Conservation (phyloP, 495 filamentous ascomycete genomes). For the Xylaria flabelliformis region DNA sequence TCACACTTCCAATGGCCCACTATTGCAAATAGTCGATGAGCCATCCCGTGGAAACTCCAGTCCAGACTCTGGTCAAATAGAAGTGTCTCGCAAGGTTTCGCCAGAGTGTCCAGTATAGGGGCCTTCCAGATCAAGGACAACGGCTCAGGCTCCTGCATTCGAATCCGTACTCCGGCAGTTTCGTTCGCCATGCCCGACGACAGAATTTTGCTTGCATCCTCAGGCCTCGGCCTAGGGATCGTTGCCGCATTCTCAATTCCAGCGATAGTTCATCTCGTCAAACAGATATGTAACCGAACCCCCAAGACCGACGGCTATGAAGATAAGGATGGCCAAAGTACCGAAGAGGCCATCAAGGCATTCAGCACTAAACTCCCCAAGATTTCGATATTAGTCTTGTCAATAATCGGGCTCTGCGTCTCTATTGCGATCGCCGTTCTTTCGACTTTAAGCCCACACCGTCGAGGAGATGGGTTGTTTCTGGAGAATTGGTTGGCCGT, state of each 20-base stretch:
- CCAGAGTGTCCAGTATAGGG: not conserved
- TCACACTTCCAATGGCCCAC: slow-evolving; percentile 2
- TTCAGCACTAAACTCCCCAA: slow-evolving; percentile 61
- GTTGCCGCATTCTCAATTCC: slow-evolving; percentile 49
- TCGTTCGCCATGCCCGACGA: slow-evolving; percentile 20
- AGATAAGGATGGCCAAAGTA: slow-evolving; percentile 69
- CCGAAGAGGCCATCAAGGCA: slow-evolving; percentile 57
- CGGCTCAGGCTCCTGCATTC: not conserved
- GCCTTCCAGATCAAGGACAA: not conserved
- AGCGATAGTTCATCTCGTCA: slow-evolving; percentile 38
- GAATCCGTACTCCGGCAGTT: not conserved
- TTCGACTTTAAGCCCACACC: slow-evolving; percentile 39
- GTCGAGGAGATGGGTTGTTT: slow-evolving; percentile 32
- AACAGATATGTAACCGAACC: slow-evolving; percentile 40
- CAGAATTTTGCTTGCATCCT: slow-evolving; percentile 10
- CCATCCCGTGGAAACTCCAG: not conserved
- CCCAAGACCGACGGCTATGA: slow-evolving; percentile 56
- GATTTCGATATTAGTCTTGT: slow-evolving; percentile 48
- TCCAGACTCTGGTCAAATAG: not conserved
- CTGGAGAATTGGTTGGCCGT: slow-evolving; percentile 51
- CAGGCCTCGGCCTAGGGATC: slow-evolving; percentile 38
- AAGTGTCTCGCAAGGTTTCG: not conserved
- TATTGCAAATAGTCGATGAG: slow-evolving; percentile 1
- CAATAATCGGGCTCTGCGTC: slow-evolving; percentile 51
- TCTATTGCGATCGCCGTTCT: slow-evolving; percentile 54